Percentiles rank a stretch among this genome's conserved stretches.
Evolutionary conservation across 164 flowering plant species (phyloP).

Genomic region (Macadamia integrifolia): DNA sequence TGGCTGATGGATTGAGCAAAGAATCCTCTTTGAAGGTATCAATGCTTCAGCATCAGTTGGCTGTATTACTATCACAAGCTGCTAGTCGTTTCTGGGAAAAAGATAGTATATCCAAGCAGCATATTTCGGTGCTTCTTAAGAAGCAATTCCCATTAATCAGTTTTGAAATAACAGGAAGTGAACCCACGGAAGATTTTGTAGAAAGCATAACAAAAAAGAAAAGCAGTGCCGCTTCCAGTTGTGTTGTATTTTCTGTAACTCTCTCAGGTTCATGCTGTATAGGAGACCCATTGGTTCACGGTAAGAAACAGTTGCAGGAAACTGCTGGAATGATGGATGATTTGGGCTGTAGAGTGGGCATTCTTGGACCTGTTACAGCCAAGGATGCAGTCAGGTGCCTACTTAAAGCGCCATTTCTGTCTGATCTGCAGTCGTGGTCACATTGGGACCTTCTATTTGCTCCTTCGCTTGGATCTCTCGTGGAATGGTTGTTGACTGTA

Average conservation of each 20-base stretch:
- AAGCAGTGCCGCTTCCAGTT: conserved; percentile 26
- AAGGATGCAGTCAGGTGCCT: conserved; percentile 68
- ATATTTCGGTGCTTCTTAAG: conserved; percentile 41
- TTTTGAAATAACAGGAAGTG: conserved; percentile 40
- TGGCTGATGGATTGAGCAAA: conserved; percentile 21
- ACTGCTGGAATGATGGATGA: conserved; percentile 12
- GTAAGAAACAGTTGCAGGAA: conserved; percentile 16
- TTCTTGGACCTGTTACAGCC: conserved; percentile 32
- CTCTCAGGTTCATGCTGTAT: conserved; percentile 23
- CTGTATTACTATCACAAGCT: conserved; percentile 60
- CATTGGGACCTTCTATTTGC: conserved; percentile 87
- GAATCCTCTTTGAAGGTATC: conserved; percentile 45
- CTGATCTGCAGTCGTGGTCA: conserved; percentile 69
- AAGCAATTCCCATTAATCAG: conserved; percentile 66
- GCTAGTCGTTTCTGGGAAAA: conserved; percentile 33
- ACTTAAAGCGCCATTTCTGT: conserved; percentile 70
- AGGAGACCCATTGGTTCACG: conserved; percentile 15
- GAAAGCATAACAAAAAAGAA: conserved; percentile 27
- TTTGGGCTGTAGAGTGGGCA: conserved; percentile 13
- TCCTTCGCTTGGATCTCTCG: conserved; percentile 83
- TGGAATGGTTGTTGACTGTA: conserved; percentile 64
- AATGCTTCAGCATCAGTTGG: conserved; percentile 48
- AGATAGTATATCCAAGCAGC: conserved; percentile 34
- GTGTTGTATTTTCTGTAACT: conserved; percentile 62
- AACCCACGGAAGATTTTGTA: conserved; percentile 27